phyloP scores from a whole-genome alignment of 192 early-diverging fungal genomes.

The Coemansia sp. region DNA sequence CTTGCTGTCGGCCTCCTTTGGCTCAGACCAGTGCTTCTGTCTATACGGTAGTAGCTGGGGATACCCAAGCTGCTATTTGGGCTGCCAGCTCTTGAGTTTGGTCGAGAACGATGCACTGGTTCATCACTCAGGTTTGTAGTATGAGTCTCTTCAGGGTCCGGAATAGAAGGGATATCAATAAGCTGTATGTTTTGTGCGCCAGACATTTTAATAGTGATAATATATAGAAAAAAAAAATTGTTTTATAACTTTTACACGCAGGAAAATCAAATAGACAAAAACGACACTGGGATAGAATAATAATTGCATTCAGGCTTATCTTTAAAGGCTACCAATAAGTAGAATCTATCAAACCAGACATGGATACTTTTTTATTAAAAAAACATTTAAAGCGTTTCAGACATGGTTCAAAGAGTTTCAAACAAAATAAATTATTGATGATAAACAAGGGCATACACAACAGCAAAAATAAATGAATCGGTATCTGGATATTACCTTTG shows the following conservation, averaged over 20 bases:
- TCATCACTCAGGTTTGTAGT: neutral
- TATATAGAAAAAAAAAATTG: neutral
- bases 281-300: neutral
- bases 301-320: neutral
- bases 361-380: neutral
- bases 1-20: no score
- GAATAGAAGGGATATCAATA: neutral
- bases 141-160: neutral
- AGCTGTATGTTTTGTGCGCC: neutral
- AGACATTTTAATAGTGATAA: neutral
- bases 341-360: no score
- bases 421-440: neutral
- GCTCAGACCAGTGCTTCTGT: no score
- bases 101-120: neutral
- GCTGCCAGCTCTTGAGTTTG: conserved; percentile 3
- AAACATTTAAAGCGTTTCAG: neutral
- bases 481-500: no score
- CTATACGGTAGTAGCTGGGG: no score
- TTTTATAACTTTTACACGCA: neutral
- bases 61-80: neutral
- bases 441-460: no score
- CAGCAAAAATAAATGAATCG: no score
- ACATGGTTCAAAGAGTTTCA: neutral
- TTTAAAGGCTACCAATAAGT: neutral
- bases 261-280: no score